Conservation (phyloP, 148 eudicot genomes). For the Camellia lanceoleosa region DNA sequence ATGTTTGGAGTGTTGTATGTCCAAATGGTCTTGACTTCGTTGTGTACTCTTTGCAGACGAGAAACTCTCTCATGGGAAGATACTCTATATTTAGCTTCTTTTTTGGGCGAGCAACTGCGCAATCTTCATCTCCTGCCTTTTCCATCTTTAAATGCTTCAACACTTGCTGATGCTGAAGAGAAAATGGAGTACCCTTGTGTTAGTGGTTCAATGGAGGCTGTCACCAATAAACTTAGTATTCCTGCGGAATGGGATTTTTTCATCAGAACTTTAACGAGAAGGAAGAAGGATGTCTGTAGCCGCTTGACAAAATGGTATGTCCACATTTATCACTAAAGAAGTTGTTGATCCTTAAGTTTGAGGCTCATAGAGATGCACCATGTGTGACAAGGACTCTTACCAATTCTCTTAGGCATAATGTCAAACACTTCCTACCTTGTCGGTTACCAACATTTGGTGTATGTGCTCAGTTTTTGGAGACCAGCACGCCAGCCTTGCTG, state of each 20-base stretch:
- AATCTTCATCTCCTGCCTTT: constrained; percentile 70
- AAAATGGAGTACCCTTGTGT: constrained; percentile 24
- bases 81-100: constrained; percentile 72
- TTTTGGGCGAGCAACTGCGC: constrained; percentile 75
- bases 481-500: background rate
- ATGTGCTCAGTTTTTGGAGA: background rate
- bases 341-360: background rate
- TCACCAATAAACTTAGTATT: constrained; percentile 22
- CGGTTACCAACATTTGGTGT: background rate
- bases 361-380: background rate
- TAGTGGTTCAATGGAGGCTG: constrained; percentile 32
- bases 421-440: background rate
- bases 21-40: constrained; percentile 7
- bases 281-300: constrained; percentile 47
- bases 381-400: background rate
- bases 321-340: background rate
- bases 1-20: constrained; percentile 4
- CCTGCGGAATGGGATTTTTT: constrained; percentile 53
- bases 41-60: constrained; percentile 54
- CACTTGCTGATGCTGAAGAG: constrained; percentile 24
- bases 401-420: constrained; percentile 10
- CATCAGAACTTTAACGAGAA: constrained; percentile 43
- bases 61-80: constrained; percentile 64
- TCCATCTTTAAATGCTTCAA: constrained; percentile 42
- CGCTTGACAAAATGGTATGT: constrained; percentile 76